phyloP scores from a whole-genome alignment of 1,284 basidiomycete species.

The Meira nashicola region DNA sequence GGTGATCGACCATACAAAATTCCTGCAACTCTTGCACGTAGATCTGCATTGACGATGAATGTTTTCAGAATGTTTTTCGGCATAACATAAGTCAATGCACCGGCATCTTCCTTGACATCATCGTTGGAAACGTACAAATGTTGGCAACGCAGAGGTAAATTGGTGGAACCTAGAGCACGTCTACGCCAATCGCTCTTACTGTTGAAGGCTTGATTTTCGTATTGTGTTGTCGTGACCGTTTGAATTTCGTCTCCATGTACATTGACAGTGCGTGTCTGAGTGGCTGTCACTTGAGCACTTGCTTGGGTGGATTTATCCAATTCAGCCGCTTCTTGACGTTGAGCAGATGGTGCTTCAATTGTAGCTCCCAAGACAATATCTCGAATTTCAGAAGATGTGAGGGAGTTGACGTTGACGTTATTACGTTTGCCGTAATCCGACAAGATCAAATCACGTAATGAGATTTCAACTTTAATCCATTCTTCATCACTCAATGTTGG shows the following conservation, averaged over 20 bases:
- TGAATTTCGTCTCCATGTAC: conserved; percentile 95
- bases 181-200: conserved; percentile 99
- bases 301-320: conserved; percentile 89
- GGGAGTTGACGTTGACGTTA: conserved; percentile 86
- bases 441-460: conserved; percentile 62
- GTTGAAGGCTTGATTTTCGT: conserved; percentile 94
- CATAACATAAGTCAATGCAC: conserved; percentile 87
- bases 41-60: conserved; percentile 87
- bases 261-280: conserved; percentile 96
- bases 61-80: conserved; percentile 95
- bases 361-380: conserved; percentile 63
- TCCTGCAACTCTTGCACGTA: conserved; percentile 91
- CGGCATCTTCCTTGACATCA: conserved; percentile 94
- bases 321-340: conserved; percentile 99
- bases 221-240: conserved; percentile 93
- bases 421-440: conserved; percentile 98
- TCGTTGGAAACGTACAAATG: conserved; percentile 99
- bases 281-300: conserved; percentile 87
- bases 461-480: conserved; percentile 99
- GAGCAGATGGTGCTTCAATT: conserved; percentile 74
- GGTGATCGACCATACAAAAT: conserved; percentile 90
- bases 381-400: conserved; percentile 88
- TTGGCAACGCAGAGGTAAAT: conserved; percentile 89
- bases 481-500: conserved; percentile 89
- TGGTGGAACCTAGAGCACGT: conserved; percentile 89